phyloP scores from a whole-genome alignment of 257 asterid genomes.

The Mentha longifolia region DNA sequence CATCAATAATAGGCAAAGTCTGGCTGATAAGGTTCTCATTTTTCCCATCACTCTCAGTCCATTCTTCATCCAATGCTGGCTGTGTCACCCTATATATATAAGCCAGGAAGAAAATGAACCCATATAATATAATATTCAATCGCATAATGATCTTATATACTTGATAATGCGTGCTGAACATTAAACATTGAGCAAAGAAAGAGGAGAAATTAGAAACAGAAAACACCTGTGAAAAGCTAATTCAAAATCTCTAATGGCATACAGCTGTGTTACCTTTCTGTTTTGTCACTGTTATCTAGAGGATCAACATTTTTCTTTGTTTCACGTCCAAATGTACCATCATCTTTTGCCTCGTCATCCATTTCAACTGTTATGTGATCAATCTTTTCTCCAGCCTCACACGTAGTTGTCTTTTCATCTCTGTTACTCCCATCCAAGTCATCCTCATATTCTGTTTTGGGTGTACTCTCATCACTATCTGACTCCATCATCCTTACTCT shows the following conservation, averaged over 20 bases:
- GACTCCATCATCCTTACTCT: conserved; percentile 56
- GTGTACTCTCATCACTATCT: conserved; percentile 48
- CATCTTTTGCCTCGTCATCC: conserved; percentile 38
- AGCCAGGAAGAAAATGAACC: conserved; percentile 21
- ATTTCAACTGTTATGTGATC: conserved; percentile 32
- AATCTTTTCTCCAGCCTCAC: conserved; percentile 42
- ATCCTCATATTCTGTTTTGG: conserved; percentile 52
- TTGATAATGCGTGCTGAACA: neutral
- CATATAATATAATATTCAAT: conserved; percentile 13
- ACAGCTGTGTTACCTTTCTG: conserved; percentile 36
- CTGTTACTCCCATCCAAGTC: conserved; percentile 34
- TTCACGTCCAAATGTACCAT: conserved; percentile 28
- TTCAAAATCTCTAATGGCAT: conserved; percentile 15
- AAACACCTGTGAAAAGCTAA: conserved; percentile 11
- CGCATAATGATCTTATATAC: neutral
- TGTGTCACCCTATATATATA: conserved; percentile 33
- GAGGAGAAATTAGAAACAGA: conserved; percentile 17
- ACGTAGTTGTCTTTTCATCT: conserved; percentile 33
- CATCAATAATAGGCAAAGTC: conserved; percentile 32
- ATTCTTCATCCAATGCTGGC: conserved; percentile 35
- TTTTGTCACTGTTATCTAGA: conserved; percentile 30
- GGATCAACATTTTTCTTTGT: conserved; percentile 41
- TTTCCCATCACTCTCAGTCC: conserved; percentile 21
- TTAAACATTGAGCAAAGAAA: neutral
- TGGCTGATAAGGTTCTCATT: conserved; percentile 23